A percentile compares a stretch with the other conserved stretches of the same genome.
Evolutionary conservation across 2,329 filamentous ascomycete genomes (phyloP).

Genomic region (Penicillium italicum): DNA sequence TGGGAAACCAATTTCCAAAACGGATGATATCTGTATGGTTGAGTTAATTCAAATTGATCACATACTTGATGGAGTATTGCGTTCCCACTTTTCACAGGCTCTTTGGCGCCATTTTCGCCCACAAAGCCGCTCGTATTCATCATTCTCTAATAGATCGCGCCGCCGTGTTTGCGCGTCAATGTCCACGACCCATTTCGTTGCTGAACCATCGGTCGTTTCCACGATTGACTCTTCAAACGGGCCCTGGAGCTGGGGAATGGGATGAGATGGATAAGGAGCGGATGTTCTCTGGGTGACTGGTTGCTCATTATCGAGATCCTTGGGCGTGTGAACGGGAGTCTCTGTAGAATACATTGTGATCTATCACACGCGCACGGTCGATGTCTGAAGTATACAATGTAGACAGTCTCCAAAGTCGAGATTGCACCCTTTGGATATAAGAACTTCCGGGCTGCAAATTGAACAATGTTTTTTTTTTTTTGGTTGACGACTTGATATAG

Average conservation of each 20-base stretch:
- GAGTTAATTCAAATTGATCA: neutral
- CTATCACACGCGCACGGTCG: neutral
- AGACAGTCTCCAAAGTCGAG: neutral
- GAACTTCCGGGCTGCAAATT: neutral
- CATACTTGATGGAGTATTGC: neutral
- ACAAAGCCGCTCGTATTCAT: conserved; percentile 66
- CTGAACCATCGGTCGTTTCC: conserved; percentile 31
- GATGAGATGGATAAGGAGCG: conserved; percentile 35
- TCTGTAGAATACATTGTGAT: neutral
- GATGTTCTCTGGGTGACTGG: neutral
- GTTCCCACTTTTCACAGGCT: conserved; percentile 55
- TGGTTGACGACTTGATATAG: neutral
- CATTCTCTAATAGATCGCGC: conserved; percentile 64
- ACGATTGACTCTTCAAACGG: conserved; percentile 47
- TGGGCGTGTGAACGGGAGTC: neutral
- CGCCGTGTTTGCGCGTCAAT: conserved; percentile 51
- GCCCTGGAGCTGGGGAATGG: conserved; percentile 43
- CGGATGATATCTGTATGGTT: conserved; percentile 65
- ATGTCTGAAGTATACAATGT: neutral
- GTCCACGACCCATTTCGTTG: conserved; percentile 30
- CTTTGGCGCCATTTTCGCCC: conserved; percentile 73
- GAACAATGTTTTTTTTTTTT: neutral
- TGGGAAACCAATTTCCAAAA: conserved; percentile 87
- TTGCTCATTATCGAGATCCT: neutral
- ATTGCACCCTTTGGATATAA: neutral